Evolutionary conservation across 176 grass and related monocot genomes (phyloP), one percentile per base, ranked within the genome.

Genomic region (Oryza meyeriana): DNA sequence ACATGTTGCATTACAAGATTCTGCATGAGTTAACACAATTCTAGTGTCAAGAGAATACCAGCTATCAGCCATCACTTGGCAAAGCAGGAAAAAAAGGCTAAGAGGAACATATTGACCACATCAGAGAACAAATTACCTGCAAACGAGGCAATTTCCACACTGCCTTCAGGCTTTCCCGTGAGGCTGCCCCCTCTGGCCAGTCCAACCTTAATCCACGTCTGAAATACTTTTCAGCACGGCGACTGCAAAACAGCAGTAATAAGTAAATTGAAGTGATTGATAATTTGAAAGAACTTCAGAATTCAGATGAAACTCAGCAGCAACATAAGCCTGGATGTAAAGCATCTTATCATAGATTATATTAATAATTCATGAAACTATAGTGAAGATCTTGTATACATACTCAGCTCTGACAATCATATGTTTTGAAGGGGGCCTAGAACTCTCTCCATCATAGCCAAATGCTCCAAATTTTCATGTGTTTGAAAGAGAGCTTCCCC

Each of bases 401-500:
- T 92, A 98, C 95, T 95, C 88, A 69, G 90, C 90, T 91, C 86
- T 88, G 38, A 76, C 72, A 32, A 88, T 86, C 88, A 95, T 95
- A 75, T 98, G 90, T 64, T 93, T 92, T 16, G 95, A 80, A 98
- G 82, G 48, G 95, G 95, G 1, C 92, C 92, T 52, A 94, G 78
- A 38, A 94, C 92, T 65, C 79, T 91, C 84, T 94, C 92, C 94
- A 97, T 97, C 94, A 97, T 97, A 70, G 92, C 95, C 67, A 97
- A 77, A 87, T 97, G 92, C 85, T 98, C 95, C 90, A 95, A 90
- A 80, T 95, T 99, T 90, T 99, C 96, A 80, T 99, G 90, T 28
- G 92, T 98, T 67, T 93, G 92, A 90, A 98, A 98, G 6, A 93
- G 84, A 65, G 88, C 92, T 74, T 91, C 85, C 1, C 92, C 95